phyloP scores from a whole-genome alignment of 306 rosid species.

The Prunus padus region DNA sequence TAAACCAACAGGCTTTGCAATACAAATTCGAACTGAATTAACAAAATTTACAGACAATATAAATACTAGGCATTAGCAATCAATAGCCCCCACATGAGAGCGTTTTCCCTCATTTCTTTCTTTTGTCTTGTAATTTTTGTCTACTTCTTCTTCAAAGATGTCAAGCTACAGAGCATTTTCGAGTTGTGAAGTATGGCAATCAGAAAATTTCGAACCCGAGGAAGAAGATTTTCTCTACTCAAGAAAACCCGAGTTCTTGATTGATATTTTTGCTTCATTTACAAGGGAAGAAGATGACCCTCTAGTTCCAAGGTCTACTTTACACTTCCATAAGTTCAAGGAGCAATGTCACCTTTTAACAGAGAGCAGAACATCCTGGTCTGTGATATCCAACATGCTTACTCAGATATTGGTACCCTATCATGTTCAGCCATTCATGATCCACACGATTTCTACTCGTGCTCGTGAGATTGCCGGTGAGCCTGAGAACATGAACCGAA shows the following conservation, averaged over 20 bases:
- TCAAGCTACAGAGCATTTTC: not conserved
- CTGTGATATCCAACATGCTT: slow-evolving; percentile 19
- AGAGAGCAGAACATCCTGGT: slow-evolving; percentile 14
- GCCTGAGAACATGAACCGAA: slow-evolving; percentile 4
- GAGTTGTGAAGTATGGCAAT: slow-evolving; percentile 12
- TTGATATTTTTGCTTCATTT: not conserved
- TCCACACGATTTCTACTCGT: slow-evolving; percentile 10
- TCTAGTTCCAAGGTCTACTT: not conserved
- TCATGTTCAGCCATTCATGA: slow-evolving; percentile 25
- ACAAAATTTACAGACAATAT: not conserved
- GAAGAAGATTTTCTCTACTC: not conserved
- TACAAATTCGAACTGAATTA: not conserved
- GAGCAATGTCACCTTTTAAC: not conserved
- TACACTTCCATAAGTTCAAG: not conserved
- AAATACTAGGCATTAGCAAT: not conserved
- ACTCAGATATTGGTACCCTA: slow-evolving; percentile 23
- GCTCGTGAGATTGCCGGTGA: slow-evolving; percentile 15
- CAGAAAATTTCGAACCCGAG: not conserved
- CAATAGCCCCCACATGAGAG: not conserved
- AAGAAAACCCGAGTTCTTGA: slow-evolving; percentile 1
- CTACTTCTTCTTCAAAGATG: slow-evolving; percentile 5
- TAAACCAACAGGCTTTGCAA: slow-evolving; percentile 1
- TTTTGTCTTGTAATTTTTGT: not conserved
- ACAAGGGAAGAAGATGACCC: not conserved
- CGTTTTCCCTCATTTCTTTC: not conserved